Percentiles rank a stretch among this genome's conserved stretches.
Conservation (phyloP, 805 yeast genomes). For the Metschnikowia shivogae region DNA sequence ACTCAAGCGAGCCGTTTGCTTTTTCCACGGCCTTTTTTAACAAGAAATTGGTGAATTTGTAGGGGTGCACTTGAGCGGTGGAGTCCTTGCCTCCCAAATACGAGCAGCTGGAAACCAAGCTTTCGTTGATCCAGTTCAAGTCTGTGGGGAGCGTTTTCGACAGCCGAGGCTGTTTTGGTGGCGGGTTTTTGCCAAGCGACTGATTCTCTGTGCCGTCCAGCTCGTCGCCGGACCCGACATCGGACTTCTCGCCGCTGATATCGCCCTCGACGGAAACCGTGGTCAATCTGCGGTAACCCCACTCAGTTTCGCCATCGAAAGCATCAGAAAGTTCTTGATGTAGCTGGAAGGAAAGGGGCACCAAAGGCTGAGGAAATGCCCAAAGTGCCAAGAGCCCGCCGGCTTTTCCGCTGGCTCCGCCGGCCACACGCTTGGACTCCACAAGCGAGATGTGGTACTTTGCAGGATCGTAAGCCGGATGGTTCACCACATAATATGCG, state of each 20-base stretch:
- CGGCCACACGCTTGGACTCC: constrained; percentile 90
- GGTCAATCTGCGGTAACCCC: constrained; percentile 90
- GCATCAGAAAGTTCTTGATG: constrained; percentile 79
- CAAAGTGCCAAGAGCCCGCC: constrained; percentile 92
- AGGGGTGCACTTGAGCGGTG: constrained; percentile 97
- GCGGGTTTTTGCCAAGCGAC: constrained; percentile 15
- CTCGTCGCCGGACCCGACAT: constrained; percentile 14
- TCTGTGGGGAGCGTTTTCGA: constrained; percentile 49
- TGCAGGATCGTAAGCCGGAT: constrained; percentile 69
- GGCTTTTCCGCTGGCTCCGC: constrained; percentile 97
- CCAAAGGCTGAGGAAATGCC: constrained; percentile 96
- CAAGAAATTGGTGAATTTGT: constrained; percentile 82
- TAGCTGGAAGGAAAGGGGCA: constrained; percentile 77
- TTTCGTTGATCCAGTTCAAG: constrained; percentile 71
- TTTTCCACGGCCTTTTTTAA: constrained; percentile 71
- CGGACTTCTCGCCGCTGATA: constrained; percentile 34
- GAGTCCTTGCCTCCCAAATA: constrained; percentile 78
- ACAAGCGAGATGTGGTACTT: constrained; percentile 78
- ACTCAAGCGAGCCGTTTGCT: constrained; percentile 69
- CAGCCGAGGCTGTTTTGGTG: constrained; percentile 38
- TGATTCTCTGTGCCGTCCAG: neutral
- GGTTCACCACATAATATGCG: constrained; percentile 82
- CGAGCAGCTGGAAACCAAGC: constrained; percentile 68
- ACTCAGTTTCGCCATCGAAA: constrained; percentile 76
- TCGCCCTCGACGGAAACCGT: constrained; percentile 88